Evolutionary conservation across 257 asterid genomes (phyloP).

Genomic region (Primulina huaijiensis): DNA sequence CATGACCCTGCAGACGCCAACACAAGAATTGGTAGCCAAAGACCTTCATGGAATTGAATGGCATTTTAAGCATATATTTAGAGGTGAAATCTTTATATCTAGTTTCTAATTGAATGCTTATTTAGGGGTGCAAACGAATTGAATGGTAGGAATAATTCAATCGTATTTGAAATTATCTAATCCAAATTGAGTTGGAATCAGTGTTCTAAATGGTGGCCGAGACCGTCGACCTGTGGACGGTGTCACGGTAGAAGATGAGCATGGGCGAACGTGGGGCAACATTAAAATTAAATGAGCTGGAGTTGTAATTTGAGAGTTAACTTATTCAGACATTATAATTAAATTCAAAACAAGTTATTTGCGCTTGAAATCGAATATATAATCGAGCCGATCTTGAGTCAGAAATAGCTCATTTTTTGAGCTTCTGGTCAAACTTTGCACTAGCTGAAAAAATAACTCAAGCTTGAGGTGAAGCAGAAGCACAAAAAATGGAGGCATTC

Average conservation of each 20-base stretch:
- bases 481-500: neutral
- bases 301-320: neutral
- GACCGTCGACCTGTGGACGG: too few species aligned
- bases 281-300: neutral
- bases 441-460: neutral
- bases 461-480: neutral
- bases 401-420: neutral
- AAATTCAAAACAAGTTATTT: neutral
- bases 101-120: too few species aligned
- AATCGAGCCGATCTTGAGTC: neutral
- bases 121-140: too few species aligned
- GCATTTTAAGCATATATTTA: constrained; percentile 59
- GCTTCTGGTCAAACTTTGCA: neutral
- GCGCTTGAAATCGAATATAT: neutral
- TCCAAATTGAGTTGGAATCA: neutral
- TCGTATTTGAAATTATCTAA: neutral
- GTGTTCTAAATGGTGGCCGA: too few species aligned
- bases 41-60: constrained; percentile 57
- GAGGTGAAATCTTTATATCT: constrained; percentile 34
- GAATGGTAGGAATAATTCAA: too few species aligned
- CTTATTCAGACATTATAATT: neutral
- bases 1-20: constrained; percentile 49
- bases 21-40: constrained; percentile 52
- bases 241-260: too few species aligned
- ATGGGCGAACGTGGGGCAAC: too few species aligned